Evolutionary conservation across 75 land plant genomes (phyloP).

Genomic region (Picea sitchensis): DNA sequence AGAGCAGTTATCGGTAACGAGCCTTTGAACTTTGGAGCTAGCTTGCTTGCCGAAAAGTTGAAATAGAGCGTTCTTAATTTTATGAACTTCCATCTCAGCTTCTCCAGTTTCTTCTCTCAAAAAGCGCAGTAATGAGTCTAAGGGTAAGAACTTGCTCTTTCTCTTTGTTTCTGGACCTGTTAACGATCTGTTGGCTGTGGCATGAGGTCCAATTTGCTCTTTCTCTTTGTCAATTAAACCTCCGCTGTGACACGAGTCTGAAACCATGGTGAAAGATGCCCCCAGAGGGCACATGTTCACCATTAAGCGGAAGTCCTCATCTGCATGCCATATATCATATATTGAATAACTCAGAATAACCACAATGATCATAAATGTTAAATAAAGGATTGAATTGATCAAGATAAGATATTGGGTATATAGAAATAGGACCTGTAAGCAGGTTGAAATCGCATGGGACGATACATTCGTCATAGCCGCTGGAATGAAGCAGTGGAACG

Average conservation of each 20-base stretch:
- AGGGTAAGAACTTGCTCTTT: slow-evolving; percentile 1
- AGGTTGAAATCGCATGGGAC: slow-evolving; percentile 85
- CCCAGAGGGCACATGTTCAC: slow-evolving; percentile 62
- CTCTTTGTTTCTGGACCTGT: too few species aligned
- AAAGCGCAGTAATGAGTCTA: not conserved
- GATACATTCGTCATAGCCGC: slow-evolving; percentile 63
- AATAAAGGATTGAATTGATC: too few species aligned
- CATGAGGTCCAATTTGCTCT: slow-evolving; percentile 70
- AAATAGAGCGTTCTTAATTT: not conserved
- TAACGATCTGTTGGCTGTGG: too few species aligned
- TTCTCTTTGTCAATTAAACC: slow-evolving; percentile 71
- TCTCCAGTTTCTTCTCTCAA: slow-evolving; percentile 6
- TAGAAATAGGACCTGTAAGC: slow-evolving; percentile 44
- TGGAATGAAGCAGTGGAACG: slow-evolving; percentile 12
- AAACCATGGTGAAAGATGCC: slow-evolving; percentile 64
- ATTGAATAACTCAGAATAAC: too few species aligned
- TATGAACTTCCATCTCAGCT: not conserved
- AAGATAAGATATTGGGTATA: too few species aligned
- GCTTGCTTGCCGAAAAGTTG: not conserved
- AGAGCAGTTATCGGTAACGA: too few species aligned
- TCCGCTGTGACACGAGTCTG: slow-evolving; percentile 89
- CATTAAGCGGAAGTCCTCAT: slow-evolving; percentile 70
- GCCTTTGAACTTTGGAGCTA: not conserved
- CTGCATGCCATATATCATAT: slow-evolving; percentile 30
- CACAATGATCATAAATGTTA: too few species aligned